phyloP scores from a whole-genome alignment of 106 monocot species.

The Vanilla planifolia region DNA sequence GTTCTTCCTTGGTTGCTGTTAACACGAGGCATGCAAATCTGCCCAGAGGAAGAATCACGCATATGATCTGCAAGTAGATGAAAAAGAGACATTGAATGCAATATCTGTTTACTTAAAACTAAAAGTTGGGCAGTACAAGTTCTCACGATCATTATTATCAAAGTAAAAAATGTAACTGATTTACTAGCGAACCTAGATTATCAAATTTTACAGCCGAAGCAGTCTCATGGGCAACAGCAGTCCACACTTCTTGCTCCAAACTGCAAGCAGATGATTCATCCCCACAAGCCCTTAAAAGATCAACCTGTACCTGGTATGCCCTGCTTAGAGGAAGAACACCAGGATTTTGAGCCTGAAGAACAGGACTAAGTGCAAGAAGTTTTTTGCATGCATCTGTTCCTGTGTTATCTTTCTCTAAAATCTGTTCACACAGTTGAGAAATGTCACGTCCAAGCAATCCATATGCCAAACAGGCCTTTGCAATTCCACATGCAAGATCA shows the following conservation, averaged over 20 bases:
- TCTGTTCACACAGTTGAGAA: slow-evolving; percentile 72
- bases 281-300: slow-evolving; percentile 83
- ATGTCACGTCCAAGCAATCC: slow-evolving; percentile 83
- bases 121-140: too few species aligned
- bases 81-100: not conserved
- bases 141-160: too few species aligned
- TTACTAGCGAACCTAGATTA: slow-evolving; percentile 32
- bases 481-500: slow-evolving; percentile 73
- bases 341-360: slow-evolving; percentile 30
- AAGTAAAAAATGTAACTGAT: too few species aligned
- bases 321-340: slow-evolving; percentile 73
- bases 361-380: slow-evolving; percentile 43
- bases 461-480: slow-evolving; percentile 62
- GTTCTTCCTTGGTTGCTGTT: not conserved
- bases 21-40: slow-evolving; percentile 11
- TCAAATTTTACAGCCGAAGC: slow-evolving; percentile 67
- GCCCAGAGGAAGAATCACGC: slow-evolving; percentile 4
- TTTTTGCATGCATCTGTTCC: slow-evolving; percentile 63
- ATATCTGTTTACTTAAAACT: too few species aligned
- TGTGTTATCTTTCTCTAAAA: slow-evolving; percentile 46
- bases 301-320: slow-evolving; percentile 79
- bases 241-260: slow-evolving; percentile 70
- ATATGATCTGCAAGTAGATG: slow-evolving; percentile 25
- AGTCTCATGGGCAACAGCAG: slow-evolving; percentile 78
- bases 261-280: slow-evolving; percentile 50